Base-by-base conservation (phyloP, 169 alveolate genomes). In the Plasmodium chabaudi region DNA sequence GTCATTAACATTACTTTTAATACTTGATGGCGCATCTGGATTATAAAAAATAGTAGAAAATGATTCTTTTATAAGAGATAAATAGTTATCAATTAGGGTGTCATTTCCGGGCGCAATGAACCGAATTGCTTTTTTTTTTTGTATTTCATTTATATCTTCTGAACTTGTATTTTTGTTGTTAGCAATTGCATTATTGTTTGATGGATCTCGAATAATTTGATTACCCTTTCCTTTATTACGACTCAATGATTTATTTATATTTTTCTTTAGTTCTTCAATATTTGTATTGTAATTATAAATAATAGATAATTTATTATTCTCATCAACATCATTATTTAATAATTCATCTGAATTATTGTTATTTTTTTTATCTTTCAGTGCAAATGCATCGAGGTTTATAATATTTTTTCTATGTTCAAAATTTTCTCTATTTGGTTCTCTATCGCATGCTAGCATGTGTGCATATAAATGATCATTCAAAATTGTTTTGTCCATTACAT, bases 401-500 rank as follows among this genome's bases (percentile, higher is more conserved):
- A 34, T 7, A 34, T 34, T 34, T 60, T 71, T 72, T 53, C 87
- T 56, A 53, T 15, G 53, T 15, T 72, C 61, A 51, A 59, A 27
- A 57, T 7, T 27, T 42, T 47, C 57, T 27, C 12, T 17, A n/a
- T 59, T 73, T 12, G 19, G 56, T 15, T 72, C 19, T 72, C 34
- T 34, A 56, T 17, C 10, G 39, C 23, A 55, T 13, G 34, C 87
- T 42, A 72, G 9, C 39, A 70, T 57, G n/a, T 73, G 87, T 17
- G 87, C 87, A 47, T 56, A 73, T 59, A 73, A 59, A 73, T 73
- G 87, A 59, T 73, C 87, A 17, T 46, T 44, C 9, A 57, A 73
- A 27, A 73, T 73, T 17, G 70, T 17, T 73, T 59, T 23, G 12
- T 73, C 87, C 61, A 73, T 61, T 34, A 61, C 57, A 59, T 73